A percentile compares a stretch with the other conserved stretches of the same genome.
phyloP scores from a whole-genome alignment of 495 filamentous ascomycete genomes.

The Penicillium dipodomyicola region DNA sequence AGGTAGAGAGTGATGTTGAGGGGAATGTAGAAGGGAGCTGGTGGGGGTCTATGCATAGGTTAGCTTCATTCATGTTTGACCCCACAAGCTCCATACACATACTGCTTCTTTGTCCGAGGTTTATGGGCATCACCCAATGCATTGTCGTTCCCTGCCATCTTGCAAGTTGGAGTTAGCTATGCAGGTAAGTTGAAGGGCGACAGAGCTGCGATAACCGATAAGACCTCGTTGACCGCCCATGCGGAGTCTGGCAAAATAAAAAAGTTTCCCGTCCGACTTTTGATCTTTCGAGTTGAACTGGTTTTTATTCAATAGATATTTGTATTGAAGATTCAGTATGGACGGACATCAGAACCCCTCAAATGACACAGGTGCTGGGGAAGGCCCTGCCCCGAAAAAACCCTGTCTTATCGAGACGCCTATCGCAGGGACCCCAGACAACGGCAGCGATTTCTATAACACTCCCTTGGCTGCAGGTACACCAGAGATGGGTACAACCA shows the following conservation, averaged over 20 bases:
- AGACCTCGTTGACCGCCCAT: constrained; percentile 32
- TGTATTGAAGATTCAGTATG: constrained; percentile 35
- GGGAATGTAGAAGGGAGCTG: constrained; percentile 62
- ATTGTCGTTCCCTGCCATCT: constrained; percentile 16
- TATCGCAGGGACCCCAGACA: constrained; percentile 36
- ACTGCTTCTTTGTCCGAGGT: constrained; percentile 36
- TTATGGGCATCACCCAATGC: constrained; percentile 2
- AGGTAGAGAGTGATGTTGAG: constrained; percentile 74
- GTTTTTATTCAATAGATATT: background rate
- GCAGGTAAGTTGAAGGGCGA: background rate
- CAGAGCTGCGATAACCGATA: constrained; percentile 31
- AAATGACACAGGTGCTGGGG: constrained; percentile 13
- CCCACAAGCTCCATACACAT: constrained; percentile 3
- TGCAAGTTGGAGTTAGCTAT: constrained; percentile 2
- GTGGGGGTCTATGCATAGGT: constrained; percentile 39
- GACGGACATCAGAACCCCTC: constrained; percentile 35
- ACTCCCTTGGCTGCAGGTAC: constrained; percentile 35
- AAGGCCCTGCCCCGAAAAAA: constrained; percentile 25
- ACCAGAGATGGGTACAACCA: constrained; percentile 13
- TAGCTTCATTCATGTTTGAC: constrained; percentile 12
- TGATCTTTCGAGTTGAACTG: constrained; percentile 20
- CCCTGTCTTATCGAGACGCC: constrained; percentile 35
- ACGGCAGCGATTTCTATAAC: constrained; percentile 46
- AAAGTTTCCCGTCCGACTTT: constrained; percentile 32
- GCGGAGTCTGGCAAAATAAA: constrained; percentile 35